Evolutionary conservation across 129 eudicot species (phyloP), one percentile per base, ranked within the genome.

Genomic region (Artemisia tridentata): DNA sequence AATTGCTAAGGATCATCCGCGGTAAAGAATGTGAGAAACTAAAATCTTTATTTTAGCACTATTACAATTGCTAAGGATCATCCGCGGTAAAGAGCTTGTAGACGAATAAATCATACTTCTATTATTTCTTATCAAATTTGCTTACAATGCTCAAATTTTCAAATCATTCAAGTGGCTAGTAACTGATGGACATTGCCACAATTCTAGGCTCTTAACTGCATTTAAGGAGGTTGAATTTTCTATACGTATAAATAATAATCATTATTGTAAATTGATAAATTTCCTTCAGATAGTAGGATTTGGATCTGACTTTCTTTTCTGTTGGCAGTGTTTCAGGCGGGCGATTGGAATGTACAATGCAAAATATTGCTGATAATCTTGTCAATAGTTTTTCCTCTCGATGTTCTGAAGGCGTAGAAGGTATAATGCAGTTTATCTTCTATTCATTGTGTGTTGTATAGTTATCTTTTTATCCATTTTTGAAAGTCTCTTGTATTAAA

Each of bases 311-410:
- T 73, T 63, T 69, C 38, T 66, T 70, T 80, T 76, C 74, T 69
- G 71, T 58, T 63, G 49, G 53, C 78, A 93, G 99, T 76, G 88
- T 89, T 59, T 31, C 82, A 71, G 99, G 99, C 76, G 99, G 99
- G 48, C 96, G 99, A 57, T 77, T 90, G 75, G 23, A 20, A 69
- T 93, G 99, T 80, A 93, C 99, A 71, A 93, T 93, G 99, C 99
- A 93, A 80, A 93, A 93, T 73, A 87, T 93, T 60, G 99, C 99
- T 57, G 99, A 93, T 67, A 86, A 65, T 78, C 84, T 93, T 75
- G 79, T 67, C 66, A 93, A 90, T 80, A 84, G 79, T 21, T 84
- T 80, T 69, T 58, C 89, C 58, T 84, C 93, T 71, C 93, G 85
- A 18, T 64, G 79, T 69, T 73, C 79, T 81, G 68, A 90, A 74